Conservation (phyloP, 306 rosid genomes). For the Quercus glauca region DNA sequence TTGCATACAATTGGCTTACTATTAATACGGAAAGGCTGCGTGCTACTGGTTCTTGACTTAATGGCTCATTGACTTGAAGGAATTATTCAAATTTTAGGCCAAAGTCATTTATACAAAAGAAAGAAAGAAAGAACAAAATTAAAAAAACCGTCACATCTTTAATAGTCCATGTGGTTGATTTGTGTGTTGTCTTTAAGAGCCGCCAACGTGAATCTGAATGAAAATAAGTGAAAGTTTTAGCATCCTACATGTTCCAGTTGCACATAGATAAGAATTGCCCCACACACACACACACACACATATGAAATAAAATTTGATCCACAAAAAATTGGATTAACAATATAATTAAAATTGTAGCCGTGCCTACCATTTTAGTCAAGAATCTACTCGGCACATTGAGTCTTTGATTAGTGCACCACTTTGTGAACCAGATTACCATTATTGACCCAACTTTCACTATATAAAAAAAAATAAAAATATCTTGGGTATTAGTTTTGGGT, state of each 20-base stretch:
- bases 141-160: too few species aligned
- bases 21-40: too few species aligned
- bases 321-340: neutral
- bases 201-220: neutral
- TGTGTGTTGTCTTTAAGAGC: neutral
- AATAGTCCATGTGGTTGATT: neutral
- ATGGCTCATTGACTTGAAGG: too few species aligned
- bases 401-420: conserved; percentile 29
- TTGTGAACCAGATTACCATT: conserved; percentile 29
- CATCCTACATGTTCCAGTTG: neutral
- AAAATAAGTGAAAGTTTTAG: neutral
- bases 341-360: neutral
- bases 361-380: conserved; percentile 6
- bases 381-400: conserved; percentile 15
- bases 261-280: neutral
- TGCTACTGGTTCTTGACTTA: too few species aligned
- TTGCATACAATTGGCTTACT: too few species aligned
- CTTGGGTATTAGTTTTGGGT: conserved; percentile 2
- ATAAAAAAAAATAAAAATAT: neutral
- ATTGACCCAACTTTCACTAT: conserved; percentile 27
- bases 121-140: too few species aligned
- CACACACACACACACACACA: too few species aligned
- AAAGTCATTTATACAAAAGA: too few species aligned
- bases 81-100: too few species aligned
- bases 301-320: neutral